Evolutionary conservation across 495 filamentous ascomycete genomes (phyloP).

Genomic region (Thermochaetoides thermophila): DNA sequence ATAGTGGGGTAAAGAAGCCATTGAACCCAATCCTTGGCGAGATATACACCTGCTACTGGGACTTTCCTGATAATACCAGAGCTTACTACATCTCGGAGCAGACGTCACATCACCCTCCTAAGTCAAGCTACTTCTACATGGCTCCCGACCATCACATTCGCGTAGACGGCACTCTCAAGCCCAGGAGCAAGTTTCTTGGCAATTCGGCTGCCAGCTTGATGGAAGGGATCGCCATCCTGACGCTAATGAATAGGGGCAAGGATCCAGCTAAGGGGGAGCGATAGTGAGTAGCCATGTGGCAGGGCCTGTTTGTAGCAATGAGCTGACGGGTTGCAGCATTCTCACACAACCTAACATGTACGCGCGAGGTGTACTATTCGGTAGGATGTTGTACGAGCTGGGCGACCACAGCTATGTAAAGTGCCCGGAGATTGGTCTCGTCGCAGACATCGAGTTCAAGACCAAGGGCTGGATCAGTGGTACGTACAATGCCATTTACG

Average conservation of each 20-base stretch:
- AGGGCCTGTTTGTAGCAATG: neutral
- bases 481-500: conserved; percentile 90
- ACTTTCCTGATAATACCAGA: conserved; percentile 69
- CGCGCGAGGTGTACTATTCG: conserved; percentile 89
- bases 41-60: conserved; percentile 90
- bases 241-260: conserved; percentile 61
- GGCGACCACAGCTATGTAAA: conserved; percentile 92
- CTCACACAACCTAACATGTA: conserved; percentile 99
- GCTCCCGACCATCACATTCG: conserved; percentile 86
- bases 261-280: conserved; percentile 54
- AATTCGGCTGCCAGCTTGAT: conserved; percentile 98
- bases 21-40: conserved; percentile 95
- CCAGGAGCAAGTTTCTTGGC: conserved; percentile 89
- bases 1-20: conserved; percentile 93
- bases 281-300: conserved; percentile 51
- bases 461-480: conserved; percentile 96
- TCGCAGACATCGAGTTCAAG: conserved; percentile 97
- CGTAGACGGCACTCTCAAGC: conserved; percentile 91
- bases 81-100: conserved; percentile 97
- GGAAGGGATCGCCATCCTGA: conserved; percentile 85
- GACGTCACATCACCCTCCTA: conserved; percentile 86
- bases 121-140: conserved; percentile 99
- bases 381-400: conserved; percentile 99
- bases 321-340: conserved; percentile 37
- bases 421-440: conserved; percentile 72